Evolutionary conservation across 2,329 filamentous ascomycete species (phyloP).

Genomic region (Fusarium tuaranense): DNA sequence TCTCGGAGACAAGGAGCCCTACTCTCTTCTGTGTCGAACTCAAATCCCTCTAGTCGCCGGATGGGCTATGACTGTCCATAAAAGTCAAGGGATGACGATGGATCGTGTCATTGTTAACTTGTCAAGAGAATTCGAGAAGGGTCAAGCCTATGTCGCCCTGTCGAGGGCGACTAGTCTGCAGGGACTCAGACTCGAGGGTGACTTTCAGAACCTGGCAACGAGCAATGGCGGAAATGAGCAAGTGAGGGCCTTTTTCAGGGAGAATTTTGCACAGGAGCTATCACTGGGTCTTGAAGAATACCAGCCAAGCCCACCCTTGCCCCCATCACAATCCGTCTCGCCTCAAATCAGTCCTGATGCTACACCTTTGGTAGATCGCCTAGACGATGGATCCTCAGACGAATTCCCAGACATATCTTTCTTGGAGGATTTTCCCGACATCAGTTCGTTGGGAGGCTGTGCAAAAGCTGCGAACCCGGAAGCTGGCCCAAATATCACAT

Average conservation of each 20-base stretch:
- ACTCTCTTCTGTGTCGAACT: conserved; percentile 63
- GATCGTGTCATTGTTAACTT: conserved; percentile 69
- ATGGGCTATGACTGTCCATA: conserved; percentile 74
- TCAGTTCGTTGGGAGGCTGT: not conserved
- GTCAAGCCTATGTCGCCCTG: conserved; percentile 68
- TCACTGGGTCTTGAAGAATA: not conserved
- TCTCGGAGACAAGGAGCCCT: conserved; percentile 56
- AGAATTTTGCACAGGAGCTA: not conserved
- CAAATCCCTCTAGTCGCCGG: conserved; percentile 70
- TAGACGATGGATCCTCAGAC: not conserved
- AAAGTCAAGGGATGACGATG: conserved; percentile 72
- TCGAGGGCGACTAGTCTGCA: conserved; percentile 35
- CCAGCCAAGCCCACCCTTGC: not conserved
- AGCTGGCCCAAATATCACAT: not conserved
- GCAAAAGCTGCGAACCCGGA: not conserved
- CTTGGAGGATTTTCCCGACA: not conserved
- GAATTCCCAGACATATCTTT: not conserved
- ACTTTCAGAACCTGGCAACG: not conserved
- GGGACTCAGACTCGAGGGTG: conserved; percentile 29
- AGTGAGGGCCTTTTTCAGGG: not conserved
- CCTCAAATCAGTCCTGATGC: not conserved
- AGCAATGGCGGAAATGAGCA: not conserved
- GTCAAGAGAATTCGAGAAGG: conserved; percentile 62
- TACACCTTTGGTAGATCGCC: not conserved
- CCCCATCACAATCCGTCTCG: not conserved